Evolutionary conservation across 371 early-diverging fungal species (phyloP).

Genomic region (Apophysomyces sp.): DNA sequence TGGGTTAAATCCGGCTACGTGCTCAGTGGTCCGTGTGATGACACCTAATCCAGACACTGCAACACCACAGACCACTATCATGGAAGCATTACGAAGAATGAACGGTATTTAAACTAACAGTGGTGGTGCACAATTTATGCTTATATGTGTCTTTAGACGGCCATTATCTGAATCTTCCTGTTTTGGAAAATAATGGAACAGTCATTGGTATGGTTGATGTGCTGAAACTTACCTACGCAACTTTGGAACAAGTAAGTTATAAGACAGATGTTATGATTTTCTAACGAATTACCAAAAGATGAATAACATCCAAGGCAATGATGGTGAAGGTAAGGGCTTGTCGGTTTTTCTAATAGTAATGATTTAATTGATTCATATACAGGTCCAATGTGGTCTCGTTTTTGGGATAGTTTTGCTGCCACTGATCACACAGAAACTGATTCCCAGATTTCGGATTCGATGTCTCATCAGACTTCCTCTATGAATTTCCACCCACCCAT

Average conservation of each 20-base stretch:
- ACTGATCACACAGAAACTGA: conserved; percentile 47
- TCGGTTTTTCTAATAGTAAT: neutral
- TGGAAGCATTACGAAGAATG: conserved; percentile 92
- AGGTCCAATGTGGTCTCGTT: conserved; percentile 47
- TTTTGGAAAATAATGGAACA: conserved; percentile 66
- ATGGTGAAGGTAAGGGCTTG: conserved; percentile 31
- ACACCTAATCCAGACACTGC: conserved; percentile 95
- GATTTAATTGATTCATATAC: neutral
- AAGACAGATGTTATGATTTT: no score
- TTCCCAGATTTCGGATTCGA: conserved; percentile 39
- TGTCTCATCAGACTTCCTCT: conserved; percentile 15
- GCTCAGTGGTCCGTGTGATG: conserved; percentile 92
- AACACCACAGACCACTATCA: conserved; percentile 69
- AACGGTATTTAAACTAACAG: conserved; percentile 53
- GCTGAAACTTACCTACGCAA: conserved; percentile 79
- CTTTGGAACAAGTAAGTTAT: conserved; percentile 57
- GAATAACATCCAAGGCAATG: conserved; percentile 37
- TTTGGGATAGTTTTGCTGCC: conserved; percentile 48
- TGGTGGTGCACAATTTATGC: neutral
- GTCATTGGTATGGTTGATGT: conserved; percentile 90
- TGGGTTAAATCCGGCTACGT: conserved; percentile 81
- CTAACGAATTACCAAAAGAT: conserved; percentile 17
- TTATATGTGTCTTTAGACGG: conserved; percentile 13
- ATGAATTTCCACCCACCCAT: conserved; percentile 11
- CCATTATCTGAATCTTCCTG: conserved; percentile 88